Conservation (phyloP, 306 rosid genomes). For the Sphenostylis stenocarpa region DNA sequence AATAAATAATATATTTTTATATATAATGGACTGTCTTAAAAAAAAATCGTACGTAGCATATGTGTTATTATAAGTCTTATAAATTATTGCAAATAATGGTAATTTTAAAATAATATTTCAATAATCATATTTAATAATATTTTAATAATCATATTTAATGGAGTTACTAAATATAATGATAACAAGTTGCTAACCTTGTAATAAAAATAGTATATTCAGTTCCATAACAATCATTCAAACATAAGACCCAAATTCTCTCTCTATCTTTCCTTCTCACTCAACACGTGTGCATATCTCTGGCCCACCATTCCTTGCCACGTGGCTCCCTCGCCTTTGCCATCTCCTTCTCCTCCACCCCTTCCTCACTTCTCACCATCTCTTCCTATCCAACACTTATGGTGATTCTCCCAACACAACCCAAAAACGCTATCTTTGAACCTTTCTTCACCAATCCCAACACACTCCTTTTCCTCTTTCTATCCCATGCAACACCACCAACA, state of each 20-base stretch:
- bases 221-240: background rate
- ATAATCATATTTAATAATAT: too few relatives aligned
- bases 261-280: background rate
- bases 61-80: too few relatives aligned
- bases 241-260: background rate
- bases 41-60: too few relatives aligned
- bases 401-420: background rate
- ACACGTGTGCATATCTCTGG: constrained; percentile 50
- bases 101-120: too few relatives aligned
- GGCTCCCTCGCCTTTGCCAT: constrained; percentile 34
- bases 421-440: constrained; percentile 1
- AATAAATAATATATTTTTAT: too few relatives aligned
- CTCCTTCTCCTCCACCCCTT: constrained; percentile 32
- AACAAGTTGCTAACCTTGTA: too few relatives aligned
- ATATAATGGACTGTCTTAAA: too few relatives aligned
- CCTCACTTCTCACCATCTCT: constrained; percentile 21
- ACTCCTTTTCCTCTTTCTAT: background rate
- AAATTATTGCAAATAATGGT: too few relatives aligned
- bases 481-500: background rate
- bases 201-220: background rate
- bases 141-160: too few relatives aligned
- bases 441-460: constrained; percentile 10
- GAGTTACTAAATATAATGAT: too few relatives aligned
- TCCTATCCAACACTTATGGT: background rate
- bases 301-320: constrained; percentile 45